Evolutionary conservation across 1,139 yeast species (phyloP), one percentile per base, ranked within the genome.

Genomic region (Debaryomyces fabryi): DNA sequence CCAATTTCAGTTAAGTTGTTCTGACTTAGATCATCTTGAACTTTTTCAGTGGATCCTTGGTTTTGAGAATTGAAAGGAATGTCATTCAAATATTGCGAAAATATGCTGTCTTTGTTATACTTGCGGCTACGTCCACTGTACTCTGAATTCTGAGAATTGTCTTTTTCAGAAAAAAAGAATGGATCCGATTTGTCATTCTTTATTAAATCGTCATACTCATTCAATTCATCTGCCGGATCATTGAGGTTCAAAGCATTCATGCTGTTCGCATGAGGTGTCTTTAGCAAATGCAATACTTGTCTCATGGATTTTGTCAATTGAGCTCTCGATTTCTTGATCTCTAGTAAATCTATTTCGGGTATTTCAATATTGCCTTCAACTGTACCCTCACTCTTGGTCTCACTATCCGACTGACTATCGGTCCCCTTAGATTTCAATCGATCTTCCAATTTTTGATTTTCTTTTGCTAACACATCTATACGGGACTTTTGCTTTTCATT

Each of bases 301-400:
- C 64, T 68, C 72, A 76, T 74, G 20, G 78, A 69, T 42, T 67
- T 63, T 12, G 75, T 68, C 46, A 76, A 65, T 49, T 70, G 76
- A 44, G 65, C 62, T 34, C 79, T 60, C 3, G 79, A 69, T 42
- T 69, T 63, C 52, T 72, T 71, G 45, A 76, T 72, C 4, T 66
- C 56, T 53, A 58, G 65, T 30, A 76, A 62, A 53, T 76, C 79
- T n/a, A 75, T 64, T 20, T 72, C 73, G 0, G 79, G 78, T 33
- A 75, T 63, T 6, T 46, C 45, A 10, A 35, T 38, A 24, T 27
- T 29, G 10, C 39, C 47, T 10, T 36, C 20, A 16, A n/a, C 25
- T 5, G 23, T 12, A 4, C 20, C 9, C 16, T 39, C 46, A 9
- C 44, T 38, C 5, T 39, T 46, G 8, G 35, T 40, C 8, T 12